Conservation (phyloP, 106 monocot species). For the Apostasia shenzhenica region DNA sequence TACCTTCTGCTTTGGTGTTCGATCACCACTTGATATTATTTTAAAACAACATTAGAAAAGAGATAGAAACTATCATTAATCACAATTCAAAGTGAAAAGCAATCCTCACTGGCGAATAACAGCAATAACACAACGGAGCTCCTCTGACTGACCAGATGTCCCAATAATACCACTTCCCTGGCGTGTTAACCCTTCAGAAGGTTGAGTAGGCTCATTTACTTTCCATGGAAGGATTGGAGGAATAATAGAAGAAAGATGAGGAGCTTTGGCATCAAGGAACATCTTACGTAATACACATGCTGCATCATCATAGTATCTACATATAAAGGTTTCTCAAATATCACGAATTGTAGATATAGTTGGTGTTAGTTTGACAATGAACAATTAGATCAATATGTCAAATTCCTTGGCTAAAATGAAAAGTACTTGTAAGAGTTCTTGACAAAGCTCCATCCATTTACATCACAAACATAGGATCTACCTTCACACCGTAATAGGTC, state of each 20-base stretch:
- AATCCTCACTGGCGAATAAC: constrained; percentile 85
- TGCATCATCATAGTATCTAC: constrained; percentile 98
- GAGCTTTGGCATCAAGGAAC: constrained; percentile 99
- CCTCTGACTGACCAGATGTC: constrained; percentile 93
- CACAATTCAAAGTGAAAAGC: neutral
- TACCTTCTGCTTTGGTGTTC: constrained; percentile 99
- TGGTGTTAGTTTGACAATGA: neutral
- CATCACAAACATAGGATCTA: constrained; percentile 99
- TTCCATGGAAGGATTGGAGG: constrained; percentile 98
- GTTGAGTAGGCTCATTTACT: constrained; percentile 66
- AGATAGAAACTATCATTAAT: neutral
- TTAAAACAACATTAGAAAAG: constrained; percentile 4
- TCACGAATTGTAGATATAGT: neutral
- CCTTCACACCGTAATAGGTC: constrained; percentile 91
- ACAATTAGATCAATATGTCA: neutral
- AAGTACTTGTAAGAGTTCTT: constrained; percentile 97
- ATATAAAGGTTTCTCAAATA: constrained; percentile 3
- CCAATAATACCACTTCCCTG: constrained; percentile 92
- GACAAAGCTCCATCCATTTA: constrained; percentile 99
- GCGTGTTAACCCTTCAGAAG: constrained; percentile 72
- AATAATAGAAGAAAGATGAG: constrained; percentile 90
- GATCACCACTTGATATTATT: constrained; percentile 62
- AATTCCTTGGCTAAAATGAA: neutral
- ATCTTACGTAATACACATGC: constrained; percentile 93
- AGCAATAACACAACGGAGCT: constrained; percentile 95